Evolutionary conservation across 139 green algal species (phyloP).

Genomic region (Yamagishiella unicocca): DNA sequence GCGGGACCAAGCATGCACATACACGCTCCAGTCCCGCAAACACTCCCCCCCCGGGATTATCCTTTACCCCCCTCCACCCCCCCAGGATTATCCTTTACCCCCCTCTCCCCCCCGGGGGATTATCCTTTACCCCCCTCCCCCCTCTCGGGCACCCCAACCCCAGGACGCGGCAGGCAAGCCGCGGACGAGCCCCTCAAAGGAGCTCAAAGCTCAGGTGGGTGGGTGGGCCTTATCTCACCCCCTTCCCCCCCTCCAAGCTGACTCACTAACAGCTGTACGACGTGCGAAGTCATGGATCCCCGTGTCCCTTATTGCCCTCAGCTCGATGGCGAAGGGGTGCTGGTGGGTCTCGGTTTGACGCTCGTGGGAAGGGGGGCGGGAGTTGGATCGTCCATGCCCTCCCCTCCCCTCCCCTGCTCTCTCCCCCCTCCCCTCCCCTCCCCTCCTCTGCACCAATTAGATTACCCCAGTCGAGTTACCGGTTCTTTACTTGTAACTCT

Average conservation of each 20-base stretch:
- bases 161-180: not conserved
- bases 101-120: not conserved
- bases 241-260: not conserved
- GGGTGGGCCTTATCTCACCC: not conserved
- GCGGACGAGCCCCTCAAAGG: not conserved
- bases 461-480: no score
- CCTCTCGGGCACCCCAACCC: not conserved
- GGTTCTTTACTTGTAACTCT: no score
- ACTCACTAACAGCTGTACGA: not conserved
- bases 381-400: not conserved
- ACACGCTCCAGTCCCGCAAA: no score
- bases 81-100: not conserved
- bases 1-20: no score
- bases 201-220: slow-evolving; percentile 23
- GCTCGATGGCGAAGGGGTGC: no score
- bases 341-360: no score
- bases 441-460: no score
- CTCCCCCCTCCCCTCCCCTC: no score
- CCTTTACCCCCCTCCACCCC: not conserved
- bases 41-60: no score
- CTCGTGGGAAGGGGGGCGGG: no score
- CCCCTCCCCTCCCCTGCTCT: not conserved
- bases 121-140: not conserved
- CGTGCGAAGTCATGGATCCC: not conserved
- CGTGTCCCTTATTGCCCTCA: no score